Evolutionary conservation across 83 land plant species (phyloP).

Genomic region (Picea abies): DNA sequence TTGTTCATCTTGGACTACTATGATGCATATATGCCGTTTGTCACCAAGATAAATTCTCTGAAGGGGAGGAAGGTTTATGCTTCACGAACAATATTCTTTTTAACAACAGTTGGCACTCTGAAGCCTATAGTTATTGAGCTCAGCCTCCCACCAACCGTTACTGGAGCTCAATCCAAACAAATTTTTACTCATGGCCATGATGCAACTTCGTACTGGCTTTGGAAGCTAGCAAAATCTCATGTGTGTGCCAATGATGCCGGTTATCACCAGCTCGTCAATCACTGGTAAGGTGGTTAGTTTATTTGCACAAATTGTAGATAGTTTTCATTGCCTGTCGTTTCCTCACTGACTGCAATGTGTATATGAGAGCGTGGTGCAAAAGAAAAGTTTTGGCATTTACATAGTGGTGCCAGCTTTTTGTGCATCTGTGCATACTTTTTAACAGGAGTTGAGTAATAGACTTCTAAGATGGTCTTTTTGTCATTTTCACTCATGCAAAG

Average conservation of each 20-base stretch:
- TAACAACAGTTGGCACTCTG: constrained; percentile 42
- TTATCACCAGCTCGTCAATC: constrained; percentile 78
- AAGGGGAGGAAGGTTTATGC: constrained; percentile 76
- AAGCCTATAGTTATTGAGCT: constrained; percentile 88
- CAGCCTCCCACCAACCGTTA: constrained; percentile 58
- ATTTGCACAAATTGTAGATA: not conserved
- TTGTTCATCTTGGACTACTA: constrained; percentile 82
- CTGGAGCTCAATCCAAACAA: constrained; percentile 29
- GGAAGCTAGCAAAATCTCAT: constrained; percentile 85
- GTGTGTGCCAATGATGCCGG: constrained; percentile 77
- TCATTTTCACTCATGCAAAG: not conserved
- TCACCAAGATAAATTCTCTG: constrained; percentile 65
- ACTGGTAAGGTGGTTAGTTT: constrained; percentile 49
- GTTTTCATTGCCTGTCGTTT: not conserved
- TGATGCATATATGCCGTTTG: constrained; percentile 68
- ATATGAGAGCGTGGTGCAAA: not conserved
- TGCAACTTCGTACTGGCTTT: constrained; percentile 78
- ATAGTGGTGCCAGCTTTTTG: not conserved
- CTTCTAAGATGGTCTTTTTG: not conserved
- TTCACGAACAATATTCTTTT: constrained; percentile 78
- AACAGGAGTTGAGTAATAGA: not conserved
- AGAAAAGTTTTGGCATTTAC: not conserved
- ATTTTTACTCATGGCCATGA: constrained; percentile 71
- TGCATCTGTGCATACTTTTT: not conserved
- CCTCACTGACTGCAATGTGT: not conserved